Evolutionary conservation across 176 grass and related monocot species (phyloP).

Genomic region (Carex myosuroides): DNA sequence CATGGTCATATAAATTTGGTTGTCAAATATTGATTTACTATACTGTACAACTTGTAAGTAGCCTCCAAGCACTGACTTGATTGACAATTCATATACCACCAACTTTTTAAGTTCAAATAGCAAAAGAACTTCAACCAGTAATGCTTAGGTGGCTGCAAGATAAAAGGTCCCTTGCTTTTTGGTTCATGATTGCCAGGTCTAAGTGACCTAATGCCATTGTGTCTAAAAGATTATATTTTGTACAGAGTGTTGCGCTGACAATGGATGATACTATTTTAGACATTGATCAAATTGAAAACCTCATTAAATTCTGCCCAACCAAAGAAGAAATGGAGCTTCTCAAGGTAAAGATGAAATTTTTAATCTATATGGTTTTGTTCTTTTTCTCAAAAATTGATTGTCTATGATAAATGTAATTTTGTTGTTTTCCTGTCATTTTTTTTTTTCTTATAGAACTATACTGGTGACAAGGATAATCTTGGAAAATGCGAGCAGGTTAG

Average conservation of each 20-base stretch:
- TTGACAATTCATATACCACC: slow-evolving; percentile 1
- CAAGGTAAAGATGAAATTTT: slow-evolving; percentile 46
- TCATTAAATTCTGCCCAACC: slow-evolving; percentile 94
- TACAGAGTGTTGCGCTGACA: slow-evolving; percentile 66
- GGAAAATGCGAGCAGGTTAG: slow-evolving; percentile 97
- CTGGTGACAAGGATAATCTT: slow-evolving; percentile 62
- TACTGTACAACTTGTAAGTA: background rate
- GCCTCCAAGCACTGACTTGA: background rate
- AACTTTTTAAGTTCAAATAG: background rate
- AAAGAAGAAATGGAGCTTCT: slow-evolving; percentile 99
- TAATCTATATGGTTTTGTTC: slow-evolving; percentile 16
- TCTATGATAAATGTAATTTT: slow-evolving; percentile 12
- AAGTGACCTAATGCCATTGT: background rate
- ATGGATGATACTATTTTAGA: slow-evolving; percentile 90
- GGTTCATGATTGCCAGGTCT: background rate
- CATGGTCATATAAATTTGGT: background rate
- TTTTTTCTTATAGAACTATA: slow-evolving; percentile 53
- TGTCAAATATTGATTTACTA: no score
- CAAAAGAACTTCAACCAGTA: background rate
- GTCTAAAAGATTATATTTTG: slow-evolving; percentile 19
- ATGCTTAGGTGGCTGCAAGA: background rate
- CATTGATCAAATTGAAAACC: slow-evolving; percentile 97
- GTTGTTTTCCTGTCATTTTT: background rate
- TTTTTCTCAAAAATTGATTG: slow-evolving; percentile 14
- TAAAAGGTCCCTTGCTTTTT: background rate